These are phyloP conservation scores for Actinidia chinensis DNA, from an alignment of 179 eudicot species.

Conservation along the genomic window DNA sequence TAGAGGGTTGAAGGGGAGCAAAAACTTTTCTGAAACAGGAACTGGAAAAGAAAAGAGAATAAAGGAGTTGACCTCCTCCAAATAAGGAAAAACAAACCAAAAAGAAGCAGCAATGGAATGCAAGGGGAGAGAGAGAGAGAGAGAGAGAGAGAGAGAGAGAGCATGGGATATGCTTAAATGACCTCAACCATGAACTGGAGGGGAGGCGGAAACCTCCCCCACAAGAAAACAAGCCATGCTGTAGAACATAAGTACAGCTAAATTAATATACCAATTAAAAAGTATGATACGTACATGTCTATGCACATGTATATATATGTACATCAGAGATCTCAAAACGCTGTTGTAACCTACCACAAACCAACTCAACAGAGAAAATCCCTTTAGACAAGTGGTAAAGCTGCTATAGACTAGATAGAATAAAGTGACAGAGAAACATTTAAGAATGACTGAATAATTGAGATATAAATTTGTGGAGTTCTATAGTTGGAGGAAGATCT, in stretches of 20 bases:
- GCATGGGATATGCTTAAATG: too few relatives aligned
- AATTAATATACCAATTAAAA: too few relatives aligned
- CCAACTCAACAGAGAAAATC: conserved; percentile 4
- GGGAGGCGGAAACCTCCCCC: too few relatives aligned
- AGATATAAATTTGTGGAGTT: background rate
- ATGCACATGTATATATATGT: background rate
- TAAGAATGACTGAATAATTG: background rate
- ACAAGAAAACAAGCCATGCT: too few relatives aligned
- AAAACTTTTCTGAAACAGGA: background rate
- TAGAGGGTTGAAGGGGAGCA: background rate
- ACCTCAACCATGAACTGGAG: too few relatives aligned
- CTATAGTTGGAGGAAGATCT: background rate
- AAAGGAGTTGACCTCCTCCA: background rate
- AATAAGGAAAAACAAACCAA: background rate
- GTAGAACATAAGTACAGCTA: too few relatives aligned
- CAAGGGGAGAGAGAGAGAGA: background rate
- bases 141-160: background rate
- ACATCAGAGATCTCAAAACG: too few relatives aligned
- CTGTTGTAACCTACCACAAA: background rate
- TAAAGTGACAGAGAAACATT: background rate
- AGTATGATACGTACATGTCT: too few relatives aligned
- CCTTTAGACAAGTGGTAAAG: conserved; percentile 6
- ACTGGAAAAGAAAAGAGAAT: background rate
- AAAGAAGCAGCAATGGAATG: background rate
- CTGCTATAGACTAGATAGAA: background rate